A percentile compares a stretch with the other conserved stretches of the same genome.
Conservation (phyloP, 768 basidiomycete species). For the Rhizopogon roseolus region DNA sequence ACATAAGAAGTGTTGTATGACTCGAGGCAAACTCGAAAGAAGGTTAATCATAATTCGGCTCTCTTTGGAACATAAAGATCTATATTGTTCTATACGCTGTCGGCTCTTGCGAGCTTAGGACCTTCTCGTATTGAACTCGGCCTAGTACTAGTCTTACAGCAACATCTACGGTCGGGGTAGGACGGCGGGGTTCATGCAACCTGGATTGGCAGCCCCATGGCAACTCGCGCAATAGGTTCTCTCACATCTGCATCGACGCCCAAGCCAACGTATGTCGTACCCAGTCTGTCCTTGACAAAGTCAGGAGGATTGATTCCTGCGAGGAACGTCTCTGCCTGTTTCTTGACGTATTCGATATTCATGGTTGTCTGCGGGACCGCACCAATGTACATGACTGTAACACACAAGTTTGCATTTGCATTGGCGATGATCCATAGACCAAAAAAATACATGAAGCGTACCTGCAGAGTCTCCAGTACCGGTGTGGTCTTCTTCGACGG, state of each 20-base stretch:
- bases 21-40: not conserved
- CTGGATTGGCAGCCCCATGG: conserved; percentile 38
- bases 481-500: conserved; percentile 47
- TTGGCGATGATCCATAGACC: not conserved
- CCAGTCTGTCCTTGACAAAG: conserved; percentile 49
- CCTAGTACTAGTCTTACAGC: not conserved
- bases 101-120: not conserved
- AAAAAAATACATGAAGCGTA: conserved; percentile 12
- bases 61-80: not conserved
- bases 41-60: not conserved
- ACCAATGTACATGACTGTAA: conserved; percentile 72
- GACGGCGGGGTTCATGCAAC: conserved; percentile 3
- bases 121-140: not conserved
- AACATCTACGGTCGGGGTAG: not conserved
- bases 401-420: not conserved
- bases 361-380: conserved; percentile 62
- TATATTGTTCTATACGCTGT: not conserved
- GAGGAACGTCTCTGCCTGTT: conserved; percentile 61
- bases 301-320: conserved; percentile 67
- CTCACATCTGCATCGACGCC: conserved; percentile 37
- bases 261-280: conserved; percentile 32
- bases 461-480: conserved; percentile 56
- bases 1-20: not conserved
- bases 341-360: conserved; percentile 56
- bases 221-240: conserved; percentile 27